Base-by-base conservation (phyloP, 495 filamentous ascomycete species). In the Saxophila tyrrhenica region DNA sequence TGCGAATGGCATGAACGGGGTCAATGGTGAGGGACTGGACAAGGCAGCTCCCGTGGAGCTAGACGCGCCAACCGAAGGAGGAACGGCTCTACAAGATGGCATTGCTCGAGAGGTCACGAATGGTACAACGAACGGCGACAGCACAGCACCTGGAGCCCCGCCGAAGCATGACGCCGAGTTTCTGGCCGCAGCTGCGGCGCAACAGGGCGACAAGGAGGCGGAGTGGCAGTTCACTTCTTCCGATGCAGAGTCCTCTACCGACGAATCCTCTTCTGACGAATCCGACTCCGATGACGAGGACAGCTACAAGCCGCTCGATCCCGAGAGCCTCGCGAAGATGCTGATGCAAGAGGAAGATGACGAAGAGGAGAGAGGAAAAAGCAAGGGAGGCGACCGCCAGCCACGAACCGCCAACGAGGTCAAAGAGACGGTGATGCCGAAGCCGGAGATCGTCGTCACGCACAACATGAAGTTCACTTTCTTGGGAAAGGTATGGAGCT, bases 341-440 rank as follows among this genome's bases (percentile, higher is more conserved):
- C 72, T 95, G 24, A 91, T 95, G 88, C 73, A 80, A 72, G 84
- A 79, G 7, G 85, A 88, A 45, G 89, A 91, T 43, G 86, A 85
- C 51, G 81, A 76, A 24, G 77, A 65, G 62, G 46, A 24, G 10
- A 52, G 32, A 16, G 45, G 45, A 8, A 52, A 55, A 25, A 29
- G 45, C n/a, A 41, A 13, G 10, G 43, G 11, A 49, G 48, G 25
- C 20, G 47, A 57, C 29, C 73, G 71, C 2, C 72, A 74, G 15
- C 67, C 88, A 41, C 75, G 82, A 58, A 87, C 86, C 1, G 75
- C 85, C 58, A 85, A 94, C 61, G 87, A 95, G 64, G 54, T 83
- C 3, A 68, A 73, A 1, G 85, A 89, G 38, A 79, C 83, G 23
- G 69, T 78, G 11, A 71, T 85, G 11, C 81, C 83, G 1, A 84